These are phyloP conservation scores for Grosmannia huntii DNA, from an alignment of 2,329 filamentous ascomycete species.

Conservation along the genomic window DNA sequence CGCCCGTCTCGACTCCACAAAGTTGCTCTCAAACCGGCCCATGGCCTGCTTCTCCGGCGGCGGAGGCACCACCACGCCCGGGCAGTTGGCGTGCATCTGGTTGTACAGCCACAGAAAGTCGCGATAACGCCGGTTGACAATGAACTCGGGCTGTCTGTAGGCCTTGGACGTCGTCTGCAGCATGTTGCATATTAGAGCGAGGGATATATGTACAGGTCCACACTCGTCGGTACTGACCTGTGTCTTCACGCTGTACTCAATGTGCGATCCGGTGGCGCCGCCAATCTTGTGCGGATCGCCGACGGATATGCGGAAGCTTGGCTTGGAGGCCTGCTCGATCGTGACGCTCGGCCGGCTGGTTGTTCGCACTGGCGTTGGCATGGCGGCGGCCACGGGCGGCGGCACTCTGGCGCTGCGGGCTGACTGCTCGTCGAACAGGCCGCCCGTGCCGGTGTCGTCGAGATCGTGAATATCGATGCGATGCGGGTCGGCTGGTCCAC, in stretches of 20 bases:
- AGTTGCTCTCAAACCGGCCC: slow-evolving; percentile 89
- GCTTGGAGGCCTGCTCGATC: slow-evolving; percentile 86
- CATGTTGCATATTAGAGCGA: neutral
- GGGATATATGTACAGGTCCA: neutral
- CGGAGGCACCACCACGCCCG: slow-evolving; percentile 86
- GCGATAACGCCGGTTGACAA: slow-evolving; percentile 84
- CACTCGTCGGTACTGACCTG: slow-evolving; percentile 42
- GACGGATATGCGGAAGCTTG: slow-evolving; percentile 78
- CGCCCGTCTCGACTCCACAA: slow-evolving; percentile 82
- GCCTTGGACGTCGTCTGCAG: slow-evolving; percentile 82
- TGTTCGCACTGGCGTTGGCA: slow-evolving; percentile 36
- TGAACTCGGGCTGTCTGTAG: slow-evolving; percentile 84
- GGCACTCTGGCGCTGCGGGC: slow-evolving; percentile 48
- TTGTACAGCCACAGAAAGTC: slow-evolving; percentile 98
- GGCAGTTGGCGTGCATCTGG: slow-evolving; percentile 85
- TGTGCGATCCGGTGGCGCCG: slow-evolving; percentile 91
- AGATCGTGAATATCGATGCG: slow-evolving; percentile 53
- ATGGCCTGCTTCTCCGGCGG: slow-evolving; percentile 97
- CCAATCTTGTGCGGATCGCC: slow-evolving; percentile 97
- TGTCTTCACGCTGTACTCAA: slow-evolving; percentile 91
- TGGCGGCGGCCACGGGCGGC: slow-evolving; percentile 47
- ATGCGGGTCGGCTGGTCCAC: slow-evolving; percentile 43
- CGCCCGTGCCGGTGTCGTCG: slow-evolving; percentile 35
- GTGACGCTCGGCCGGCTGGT: slow-evolving; percentile 66
- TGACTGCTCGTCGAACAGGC: slow-evolving; percentile 10